phyloP scores from a whole-genome alignment of 1,284 basidiomycete genomes.

The Fomitopsis pinicola region DNA sequence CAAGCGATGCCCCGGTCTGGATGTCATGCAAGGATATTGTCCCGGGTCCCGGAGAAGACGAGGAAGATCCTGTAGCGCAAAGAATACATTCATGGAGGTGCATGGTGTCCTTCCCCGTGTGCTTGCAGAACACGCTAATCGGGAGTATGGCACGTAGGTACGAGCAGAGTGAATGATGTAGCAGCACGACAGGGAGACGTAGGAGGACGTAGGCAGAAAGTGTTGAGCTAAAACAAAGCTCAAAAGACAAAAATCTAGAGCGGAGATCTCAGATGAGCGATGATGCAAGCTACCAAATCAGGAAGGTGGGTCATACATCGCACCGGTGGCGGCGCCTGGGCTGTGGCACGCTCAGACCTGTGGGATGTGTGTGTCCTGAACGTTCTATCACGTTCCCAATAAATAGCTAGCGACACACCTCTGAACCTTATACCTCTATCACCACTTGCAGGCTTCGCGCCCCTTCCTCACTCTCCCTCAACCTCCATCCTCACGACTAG shows the following conservation, averaged over 20 bases:
- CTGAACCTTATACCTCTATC: neutral
- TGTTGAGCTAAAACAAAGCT: neutral
- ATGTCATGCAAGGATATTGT: constrained; percentile 68
- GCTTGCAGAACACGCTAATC: neutral
- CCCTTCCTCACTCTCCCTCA: neutral
- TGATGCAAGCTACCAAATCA: neutral
- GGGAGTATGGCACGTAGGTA: neutral
- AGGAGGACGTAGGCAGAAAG: too few relatives aligned
- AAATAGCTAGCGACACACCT: neutral
- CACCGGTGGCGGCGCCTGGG: neutral
- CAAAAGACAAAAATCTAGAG: neutral
- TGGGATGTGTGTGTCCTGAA: neutral
- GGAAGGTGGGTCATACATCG: neutral
- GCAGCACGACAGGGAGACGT: too few relatives aligned
- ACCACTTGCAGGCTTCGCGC: neutral
- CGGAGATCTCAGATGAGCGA: neutral
- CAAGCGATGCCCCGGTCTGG: constrained; percentile 60
- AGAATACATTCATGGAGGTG: constrained; percentile 64
- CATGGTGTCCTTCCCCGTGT: constrained; percentile 34
- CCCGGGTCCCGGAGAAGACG: constrained; percentile 47
- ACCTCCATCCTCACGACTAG: neutral
- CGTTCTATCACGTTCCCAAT: constrained; percentile 4
- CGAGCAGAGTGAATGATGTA: neutral
- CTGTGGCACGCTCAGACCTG: neutral
- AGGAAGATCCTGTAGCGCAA: constrained; percentile 52